Conservation (phyloP, 2,329 filamentous ascomycete genomes). For the Paraphaeosphaeria sporulosa region DNA sequence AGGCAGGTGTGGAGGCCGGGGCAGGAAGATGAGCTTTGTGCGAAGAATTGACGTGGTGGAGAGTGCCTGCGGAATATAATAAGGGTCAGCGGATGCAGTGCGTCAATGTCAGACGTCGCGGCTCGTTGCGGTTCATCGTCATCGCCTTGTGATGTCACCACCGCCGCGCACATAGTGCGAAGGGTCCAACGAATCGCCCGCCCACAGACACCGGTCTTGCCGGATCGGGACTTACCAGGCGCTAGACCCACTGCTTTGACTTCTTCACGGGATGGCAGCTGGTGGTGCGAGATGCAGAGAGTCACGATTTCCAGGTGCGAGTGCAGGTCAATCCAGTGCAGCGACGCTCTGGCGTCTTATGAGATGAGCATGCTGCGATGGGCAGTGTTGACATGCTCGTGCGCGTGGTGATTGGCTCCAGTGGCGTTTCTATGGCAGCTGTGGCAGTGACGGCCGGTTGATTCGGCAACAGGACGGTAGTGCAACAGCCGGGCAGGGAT, state of each 20-base stretch:
- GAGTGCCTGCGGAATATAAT: slow-evolving; percentile 17
- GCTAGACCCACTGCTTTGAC: slow-evolving; percentile 6
- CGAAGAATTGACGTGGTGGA: slow-evolving; percentile 20
- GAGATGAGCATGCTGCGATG: neutral
- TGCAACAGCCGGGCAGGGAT: slow-evolving; percentile 4
- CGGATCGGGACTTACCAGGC: slow-evolving; percentile 25
- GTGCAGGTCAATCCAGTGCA: neutral
- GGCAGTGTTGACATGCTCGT: neutral
- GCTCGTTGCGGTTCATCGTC: slow-evolving; percentile 25
- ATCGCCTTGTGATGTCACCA: slow-evolving; percentile 23
- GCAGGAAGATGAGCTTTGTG: neutral
- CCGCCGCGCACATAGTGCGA: slow-evolving; percentile 1
- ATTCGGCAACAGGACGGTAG: slow-evolving; percentile 22
- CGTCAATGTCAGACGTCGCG: slow-evolving; percentile 21
- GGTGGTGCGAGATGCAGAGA: neutral
- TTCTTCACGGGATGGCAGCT: neutral
- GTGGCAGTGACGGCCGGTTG: slow-evolving; percentile 21
- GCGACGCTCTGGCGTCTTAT: neutral
- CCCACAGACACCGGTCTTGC: too few species aligned
- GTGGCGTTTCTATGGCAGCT: slow-evolving; percentile 25
- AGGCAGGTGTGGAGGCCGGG: slow-evolving; percentile 6
- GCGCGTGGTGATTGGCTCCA: slow-evolving; percentile 10
- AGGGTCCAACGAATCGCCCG: slow-evolving; percentile 4
- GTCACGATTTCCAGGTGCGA: neutral
- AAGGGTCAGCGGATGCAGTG: slow-evolving; percentile 23